Percentiles rank a stretch among this genome's conserved stretches.
phyloP scores from a whole-genome alignment of 1,284 basidiomycete genomes.

The Paramarasmius palmivorus region DNA sequence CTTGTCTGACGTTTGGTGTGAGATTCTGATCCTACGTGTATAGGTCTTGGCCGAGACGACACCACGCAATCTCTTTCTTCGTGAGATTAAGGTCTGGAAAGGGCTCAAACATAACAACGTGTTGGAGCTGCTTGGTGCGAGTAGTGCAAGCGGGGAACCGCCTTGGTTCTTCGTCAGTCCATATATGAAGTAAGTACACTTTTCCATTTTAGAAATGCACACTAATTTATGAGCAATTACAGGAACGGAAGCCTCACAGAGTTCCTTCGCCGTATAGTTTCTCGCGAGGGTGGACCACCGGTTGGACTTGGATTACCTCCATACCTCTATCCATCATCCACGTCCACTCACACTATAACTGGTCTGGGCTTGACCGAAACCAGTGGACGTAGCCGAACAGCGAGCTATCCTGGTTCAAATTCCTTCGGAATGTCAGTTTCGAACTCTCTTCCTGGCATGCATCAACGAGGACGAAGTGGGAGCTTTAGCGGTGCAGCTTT shows the following conservation, averaged over 20 bases:
- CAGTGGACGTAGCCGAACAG: not conserved
- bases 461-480: slow-evolving; percentile 12
- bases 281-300: not conserved
- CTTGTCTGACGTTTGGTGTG: too few relatives aligned
- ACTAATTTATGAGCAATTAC: too few relatives aligned
- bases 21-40: too few relatives aligned
- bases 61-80: slow-evolving; percentile 48
- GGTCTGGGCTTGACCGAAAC: not conserved
- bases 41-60: slow-evolving; percentile 42
- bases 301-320: not conserved
- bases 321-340: not conserved
- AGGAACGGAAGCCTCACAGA: slow-evolving; percentile 31
- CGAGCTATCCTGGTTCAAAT: not conserved
- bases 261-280: slow-evolving; percentile 31
- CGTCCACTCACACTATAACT: not conserved
- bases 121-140: slow-evolving; percentile 59
- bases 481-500: slow-evolving; percentile 9
- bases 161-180: slow-evolving; percentile 75
- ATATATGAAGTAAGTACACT: slow-evolving; percentile 42
- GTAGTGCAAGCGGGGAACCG: slow-evolving; percentile 52
- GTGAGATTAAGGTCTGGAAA: slow-evolving; percentile 54
- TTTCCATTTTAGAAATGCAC: too few relatives aligned
- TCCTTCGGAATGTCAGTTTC: not conserved
- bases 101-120: slow-evolving; percentile 53
- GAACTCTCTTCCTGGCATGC: not conserved